These are phyloP conservation scores for Lecanoromycetidae sp. DNA, from an alignment of 2,329 filamentous ascomycete species.

Conservation along the genomic window DNA sequence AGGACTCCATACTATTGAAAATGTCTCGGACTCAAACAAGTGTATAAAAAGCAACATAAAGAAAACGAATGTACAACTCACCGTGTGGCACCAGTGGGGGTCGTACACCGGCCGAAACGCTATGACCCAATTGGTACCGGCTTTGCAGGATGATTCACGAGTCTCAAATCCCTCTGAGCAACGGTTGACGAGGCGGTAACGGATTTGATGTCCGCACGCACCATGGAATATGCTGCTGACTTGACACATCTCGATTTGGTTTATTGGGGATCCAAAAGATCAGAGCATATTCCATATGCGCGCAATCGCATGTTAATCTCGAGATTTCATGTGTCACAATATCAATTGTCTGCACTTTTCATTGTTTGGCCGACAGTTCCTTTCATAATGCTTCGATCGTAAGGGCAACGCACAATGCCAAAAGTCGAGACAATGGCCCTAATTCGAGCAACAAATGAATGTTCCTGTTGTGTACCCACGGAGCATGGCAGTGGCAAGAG, in stretches of 20 bases:
- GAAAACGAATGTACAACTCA: background rate
- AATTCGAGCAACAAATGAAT: too few species aligned
- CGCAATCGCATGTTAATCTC: background rate
- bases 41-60: background rate
- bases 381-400: too few species aligned
- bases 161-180: background rate
- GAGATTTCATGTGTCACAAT: background rate
- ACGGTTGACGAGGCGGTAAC: background rate
- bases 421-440: too few species aligned
- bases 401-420: too few species aligned
- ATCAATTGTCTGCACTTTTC: too few species aligned
- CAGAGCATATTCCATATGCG: too few species aligned
- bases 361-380: too few species aligned
- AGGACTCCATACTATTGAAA: too few species aligned
- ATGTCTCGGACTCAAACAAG: too few species aligned
- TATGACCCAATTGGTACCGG: background rate
- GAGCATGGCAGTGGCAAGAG: too few species aligned
- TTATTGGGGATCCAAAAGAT: background rate
- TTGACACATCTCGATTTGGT: background rate
- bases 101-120: background rate
- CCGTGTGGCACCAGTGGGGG: background rate
- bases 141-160: background rate
- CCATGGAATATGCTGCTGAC: background rate
- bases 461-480: too few species aligned
- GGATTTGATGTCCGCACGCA: background rate